Percentiles rank a stretch among this genome's conserved stretches.
These are phyloP conservation scores for Phytophthora tubulina DNA, from an alignment of 352 stramenopile species.

Conservation along the genomic window DNA sequence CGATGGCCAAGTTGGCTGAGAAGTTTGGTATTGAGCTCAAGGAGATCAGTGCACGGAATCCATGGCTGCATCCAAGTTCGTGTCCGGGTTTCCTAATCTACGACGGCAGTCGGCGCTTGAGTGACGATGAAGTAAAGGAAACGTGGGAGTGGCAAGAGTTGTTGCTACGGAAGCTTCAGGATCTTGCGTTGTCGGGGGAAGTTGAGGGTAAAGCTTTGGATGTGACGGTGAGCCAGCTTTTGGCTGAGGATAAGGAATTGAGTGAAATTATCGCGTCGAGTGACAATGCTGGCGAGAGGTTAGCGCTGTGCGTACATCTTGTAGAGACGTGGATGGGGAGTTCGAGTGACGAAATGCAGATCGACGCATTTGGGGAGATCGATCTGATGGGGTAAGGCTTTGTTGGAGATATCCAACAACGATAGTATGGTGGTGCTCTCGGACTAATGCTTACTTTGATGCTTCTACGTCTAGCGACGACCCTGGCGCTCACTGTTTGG, in stretches of 20 bases:
- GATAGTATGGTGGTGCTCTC: background rate
- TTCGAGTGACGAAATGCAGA: slow-evolving; percentile 47
- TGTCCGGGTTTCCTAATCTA: slow-evolving; percentile 57
- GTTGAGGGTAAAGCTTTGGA: slow-evolving; percentile 34
- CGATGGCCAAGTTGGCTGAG: slow-evolving; percentile 46
- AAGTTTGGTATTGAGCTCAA: slow-evolving; percentile 52
- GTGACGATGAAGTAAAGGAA: slow-evolving; percentile 39
- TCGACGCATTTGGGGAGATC: slow-evolving; percentile 62
- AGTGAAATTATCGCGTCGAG: slow-evolving; percentile 13
- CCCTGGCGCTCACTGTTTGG: slow-evolving; percentile 54
- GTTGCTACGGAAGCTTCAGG: slow-evolving; percentile 52
- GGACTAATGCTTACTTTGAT: background rate
- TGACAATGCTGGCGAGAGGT: slow-evolving; percentile 32
- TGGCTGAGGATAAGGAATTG: slow-evolving; percentile 30
- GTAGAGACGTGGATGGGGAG: slow-evolving; percentile 69
- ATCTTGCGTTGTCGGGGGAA: slow-evolving; percentile 32
- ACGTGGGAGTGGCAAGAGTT: slow-evolving; percentile 61
- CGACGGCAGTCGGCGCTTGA: slow-evolving; percentile 38
- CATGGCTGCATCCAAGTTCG: slow-evolving; percentile 62
- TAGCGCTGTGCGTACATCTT: slow-evolving; percentile 52
- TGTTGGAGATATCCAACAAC: background rate
- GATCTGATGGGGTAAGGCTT: slow-evolving; percentile 51
- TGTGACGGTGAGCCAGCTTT: slow-evolving; percentile 41
- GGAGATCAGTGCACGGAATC: slow-evolving; percentile 61
- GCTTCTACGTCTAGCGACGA: slow-evolving; percentile 47